phyloP scores from a whole-genome alignment of 345 rosid species.

The Iberis pinnata region DNA sequence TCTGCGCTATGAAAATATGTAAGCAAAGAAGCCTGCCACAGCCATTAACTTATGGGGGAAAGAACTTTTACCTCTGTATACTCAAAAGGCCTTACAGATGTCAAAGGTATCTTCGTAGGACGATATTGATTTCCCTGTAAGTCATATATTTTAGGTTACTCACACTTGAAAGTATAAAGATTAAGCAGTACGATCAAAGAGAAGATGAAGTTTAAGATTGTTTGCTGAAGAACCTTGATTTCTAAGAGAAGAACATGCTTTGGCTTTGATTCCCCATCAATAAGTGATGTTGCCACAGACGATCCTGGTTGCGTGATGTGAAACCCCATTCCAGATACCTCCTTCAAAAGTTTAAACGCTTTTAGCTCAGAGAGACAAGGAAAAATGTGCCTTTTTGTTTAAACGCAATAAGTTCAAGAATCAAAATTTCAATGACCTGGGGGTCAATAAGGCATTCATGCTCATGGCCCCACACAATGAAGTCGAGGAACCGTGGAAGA shows the following conservation, averaged over 20 bases:
- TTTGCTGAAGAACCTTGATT: slow-evolving; percentile 59
- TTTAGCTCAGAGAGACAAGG: slow-evolving; percentile 29
- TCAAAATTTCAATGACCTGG: slow-evolving; percentile 43
- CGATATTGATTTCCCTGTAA: slow-evolving; percentile 92
- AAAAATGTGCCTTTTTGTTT: slow-evolving; percentile 6
- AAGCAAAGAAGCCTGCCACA: slow-evolving; percentile 22
- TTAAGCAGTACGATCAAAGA: slow-evolving; percentile 14
- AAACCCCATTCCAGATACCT: slow-evolving; percentile 97
- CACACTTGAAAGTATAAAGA: slow-evolving; percentile 10
- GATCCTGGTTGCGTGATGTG: slow-evolving; percentile 99
- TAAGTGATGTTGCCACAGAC: slow-evolving; percentile 95
- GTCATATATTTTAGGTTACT: slow-evolving; percentile 15
- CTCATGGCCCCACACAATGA: slow-evolving; percentile 97
- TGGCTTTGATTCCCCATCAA: slow-evolving; percentile 98
- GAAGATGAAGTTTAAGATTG: slow-evolving; percentile 15
- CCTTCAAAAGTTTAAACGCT: slow-evolving; percentile 51
- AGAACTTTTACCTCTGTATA: slow-evolving; percentile 60
- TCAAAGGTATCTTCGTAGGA: slow-evolving; percentile 92
- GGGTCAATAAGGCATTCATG: slow-evolving; percentile 96
- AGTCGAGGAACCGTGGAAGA: slow-evolving; percentile 89
- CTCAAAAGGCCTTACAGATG: slow-evolving; percentile 91
- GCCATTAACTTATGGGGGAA: slow-evolving; percentile 4
- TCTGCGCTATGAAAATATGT: slow-evolving; percentile 42
- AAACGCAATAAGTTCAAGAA: slow-evolving; percentile 7
- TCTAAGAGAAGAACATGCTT: slow-evolving; percentile 96